phyloP scores from a whole-genome alignment of 768 basidiomycete species.

The Gloeostereum incarnatum region DNA sequence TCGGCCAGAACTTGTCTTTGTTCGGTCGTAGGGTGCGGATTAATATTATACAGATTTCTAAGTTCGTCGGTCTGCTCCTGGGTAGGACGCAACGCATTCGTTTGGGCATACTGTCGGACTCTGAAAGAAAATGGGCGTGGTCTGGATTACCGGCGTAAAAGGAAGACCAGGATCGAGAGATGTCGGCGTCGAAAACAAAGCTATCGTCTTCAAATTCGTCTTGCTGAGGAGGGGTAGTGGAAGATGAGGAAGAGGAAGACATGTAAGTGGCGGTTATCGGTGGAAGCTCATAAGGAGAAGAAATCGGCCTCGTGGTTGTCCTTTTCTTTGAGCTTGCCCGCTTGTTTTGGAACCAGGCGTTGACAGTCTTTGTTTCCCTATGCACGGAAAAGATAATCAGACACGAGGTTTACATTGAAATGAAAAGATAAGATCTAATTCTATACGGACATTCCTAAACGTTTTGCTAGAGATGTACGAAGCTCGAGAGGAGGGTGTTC shows the following conservation, averaged over 20 bases:
- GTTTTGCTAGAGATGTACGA: slow-evolving; percentile 58
- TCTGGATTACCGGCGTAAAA: slow-evolving; percentile 42
- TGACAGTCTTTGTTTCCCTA: slow-evolving; percentile 81
- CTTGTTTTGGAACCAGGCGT: slow-evolving; percentile 86
- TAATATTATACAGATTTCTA: slow-evolving; percentile 51
- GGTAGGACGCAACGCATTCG: slow-evolving; percentile 57
- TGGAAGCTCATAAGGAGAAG: slow-evolving; percentile 19
- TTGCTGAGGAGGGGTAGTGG: slow-evolving; percentile 22
- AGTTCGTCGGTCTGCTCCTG: slow-evolving; percentile 62
- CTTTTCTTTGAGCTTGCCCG: slow-evolving; percentile 75
- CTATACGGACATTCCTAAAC: slow-evolving; percentile 78
- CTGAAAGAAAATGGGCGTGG: slow-evolving; percentile 38
- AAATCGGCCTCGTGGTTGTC: slow-evolving; percentile 28
- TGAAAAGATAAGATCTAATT: slow-evolving; percentile 22
- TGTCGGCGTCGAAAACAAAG: slow-evolving; percentile 22
- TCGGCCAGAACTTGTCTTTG: slow-evolving; percentile 56
- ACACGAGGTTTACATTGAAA: slow-evolving; percentile 8
- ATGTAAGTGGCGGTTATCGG: slow-evolving; percentile 21
- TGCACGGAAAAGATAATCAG: slow-evolving; percentile 10
- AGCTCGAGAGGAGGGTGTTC: slow-evolving; percentile 69
- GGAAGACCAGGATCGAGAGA: slow-evolving; percentile 15
- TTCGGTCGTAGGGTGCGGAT: slow-evolving; percentile 61
- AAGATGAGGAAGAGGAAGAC: slow-evolving; percentile 21
- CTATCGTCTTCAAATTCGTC: slow-evolving; percentile 43
- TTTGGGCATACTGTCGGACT: slow-evolving; percentile 42